Base-by-base conservation (phyloP, 2,329 filamentous ascomycete species). In the Xylaria digitata region DNA sequence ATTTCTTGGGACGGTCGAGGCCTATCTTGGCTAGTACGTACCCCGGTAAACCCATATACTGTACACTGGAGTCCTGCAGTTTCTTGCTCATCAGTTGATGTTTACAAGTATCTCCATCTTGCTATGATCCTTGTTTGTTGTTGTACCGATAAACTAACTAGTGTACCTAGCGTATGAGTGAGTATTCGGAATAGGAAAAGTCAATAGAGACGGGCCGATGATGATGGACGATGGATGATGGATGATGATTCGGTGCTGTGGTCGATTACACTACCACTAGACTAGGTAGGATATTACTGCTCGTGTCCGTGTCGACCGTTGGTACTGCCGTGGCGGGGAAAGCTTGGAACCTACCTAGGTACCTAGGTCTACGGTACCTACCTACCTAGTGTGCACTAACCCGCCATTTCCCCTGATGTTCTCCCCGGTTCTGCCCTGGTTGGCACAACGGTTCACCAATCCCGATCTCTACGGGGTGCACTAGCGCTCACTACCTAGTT, bases 181-280 rank as follows among this genome's bases (percentile, higher is more conserved):
- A 52, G 23, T 49, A 30, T 26, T 56, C 55, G 23, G 55, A 63
- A 61, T 32, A 55, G 61, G 67, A 50, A 61, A 66, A 67, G 60
- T 56, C 54, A 23, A 66, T 23, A 40, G 34, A 69, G 61, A 69
- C 61, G 67, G 67, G 64, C 67, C 67, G 67, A 69, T 64, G 56
- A 64, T 26, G 52, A n/a, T 37, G 34, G 8, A 37, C 11, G 34
- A 37, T 37, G 34, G 67, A 69, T 64, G 56, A 65, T 30, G 53
- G n/a, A 26, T 19, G 54, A 49, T 26, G 43, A 17, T 19, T 54
- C 9, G 11, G 30, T 37, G 9, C 17, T 21, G 8, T 9, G 30
- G 30, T 34, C 9, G 8, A 37, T 26, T 49, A 23, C 23, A 30
- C 21, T 49, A 23, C 21, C 8, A 34, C 32, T 34, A 34, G 6